Base-by-base conservation (phyloP, 2,329 filamentous ascomycete genomes). In the Fusarium sp. region DNA sequence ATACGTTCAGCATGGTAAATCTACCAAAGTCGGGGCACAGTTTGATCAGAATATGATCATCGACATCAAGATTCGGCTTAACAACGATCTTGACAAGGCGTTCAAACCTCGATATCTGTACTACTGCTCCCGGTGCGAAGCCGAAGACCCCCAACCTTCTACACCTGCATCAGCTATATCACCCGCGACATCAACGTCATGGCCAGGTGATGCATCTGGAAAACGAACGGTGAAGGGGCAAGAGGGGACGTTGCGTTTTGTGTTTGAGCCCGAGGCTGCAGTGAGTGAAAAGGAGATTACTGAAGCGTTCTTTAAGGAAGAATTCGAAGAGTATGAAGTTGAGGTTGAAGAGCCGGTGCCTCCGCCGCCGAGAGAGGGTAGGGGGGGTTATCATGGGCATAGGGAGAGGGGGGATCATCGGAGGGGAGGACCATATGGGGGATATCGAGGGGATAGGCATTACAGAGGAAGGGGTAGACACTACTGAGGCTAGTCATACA, bases 181-280 rank as follows among this genome's bases (percentile, higher is more conserved):
- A 8, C 84, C 85, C 4, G 82, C 80, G 7, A 84, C 82, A 1
- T 82, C 83, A 6, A 79, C 80, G 20, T 82, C 83, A 8, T 80
- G 82, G 74, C 79, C 83, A 3, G 82, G 82, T 13, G 80, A 82
- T 39, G 17, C 34, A 0, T 36, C 34, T 18, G 77, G 79, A 18
- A 74, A 78, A 15, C 74, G 81, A 3, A 78, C 81, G 10, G 81
- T 81, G 78, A 71, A 85, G 82, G 75, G 86, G 79, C 81, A 88
- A 77, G 92, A 94, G 28, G 93, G 93, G 12, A 97, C 96, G 0
- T 90, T 97, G 74, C 90, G 96, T 12, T 98, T 98, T 81, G 94
- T 98, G 82, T 91, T 98, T 55, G 93, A 98, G 73, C 90, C 92
- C 0, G 91, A 92, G 62, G 89, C 92, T 56, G 95, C 95, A 5